Evolutionary conservation across 2,329 filamentous ascomycete genomes (phyloP).

Genomic region (Cucurbitaria berberidis): DNA sequence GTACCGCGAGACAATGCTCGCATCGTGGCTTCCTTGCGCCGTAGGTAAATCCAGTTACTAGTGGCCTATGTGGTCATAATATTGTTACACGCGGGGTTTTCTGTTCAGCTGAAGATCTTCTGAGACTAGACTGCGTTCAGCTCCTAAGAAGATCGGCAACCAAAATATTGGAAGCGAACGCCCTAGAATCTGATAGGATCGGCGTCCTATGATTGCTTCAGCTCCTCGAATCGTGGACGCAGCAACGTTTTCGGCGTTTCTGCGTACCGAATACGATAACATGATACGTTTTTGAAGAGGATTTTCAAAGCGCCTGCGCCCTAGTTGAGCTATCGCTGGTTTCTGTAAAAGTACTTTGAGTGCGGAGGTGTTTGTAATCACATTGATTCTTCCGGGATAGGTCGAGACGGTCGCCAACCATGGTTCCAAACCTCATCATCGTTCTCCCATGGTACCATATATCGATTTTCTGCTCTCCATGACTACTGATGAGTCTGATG

Average conservation of each 20-base stretch:
- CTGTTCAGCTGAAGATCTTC: slow-evolving; percentile 12
- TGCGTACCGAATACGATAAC: background rate
- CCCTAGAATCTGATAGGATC: background rate
- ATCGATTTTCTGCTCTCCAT: too few species aligned
- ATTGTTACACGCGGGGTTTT: slow-evolving; percentile 3
- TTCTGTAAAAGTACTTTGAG: too few species aligned
- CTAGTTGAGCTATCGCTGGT: too few species aligned
- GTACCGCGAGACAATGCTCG: background rate
- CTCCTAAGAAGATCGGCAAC: slow-evolving; percentile 2
- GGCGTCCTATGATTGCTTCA: background rate
- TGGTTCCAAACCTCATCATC: too few species aligned
- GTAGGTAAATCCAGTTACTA: background rate
- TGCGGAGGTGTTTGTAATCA: too few species aligned
- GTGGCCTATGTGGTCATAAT: background rate
- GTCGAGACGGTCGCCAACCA: too few species aligned
- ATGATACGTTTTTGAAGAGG: too few species aligned
- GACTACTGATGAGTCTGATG: too few species aligned
- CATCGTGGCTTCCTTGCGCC: background rate
- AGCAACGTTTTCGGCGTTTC: background rate
- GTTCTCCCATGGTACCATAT: too few species aligned
- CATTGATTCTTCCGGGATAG: too few species aligned
- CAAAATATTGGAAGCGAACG: slow-evolving; percentile 6
- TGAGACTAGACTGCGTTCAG: slow-evolving; percentile 16
- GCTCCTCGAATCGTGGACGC: background rate
- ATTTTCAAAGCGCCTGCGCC: too few species aligned